Evolutionary conservation across 805 yeast species (phyloP).

Genomic region (Clavispora phyllophila): DNA sequence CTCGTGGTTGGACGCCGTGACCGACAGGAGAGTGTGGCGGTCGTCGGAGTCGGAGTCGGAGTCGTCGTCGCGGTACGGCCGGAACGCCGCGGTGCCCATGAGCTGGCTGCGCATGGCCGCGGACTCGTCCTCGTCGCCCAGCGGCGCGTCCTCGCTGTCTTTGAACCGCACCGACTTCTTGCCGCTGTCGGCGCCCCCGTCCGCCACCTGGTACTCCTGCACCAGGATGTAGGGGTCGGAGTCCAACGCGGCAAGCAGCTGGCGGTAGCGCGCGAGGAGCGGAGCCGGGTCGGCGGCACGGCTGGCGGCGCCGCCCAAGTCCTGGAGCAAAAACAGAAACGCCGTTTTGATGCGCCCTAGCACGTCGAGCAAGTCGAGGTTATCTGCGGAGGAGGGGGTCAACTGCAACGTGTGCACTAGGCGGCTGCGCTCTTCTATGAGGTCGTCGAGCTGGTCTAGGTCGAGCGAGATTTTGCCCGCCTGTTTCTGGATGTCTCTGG

Average conservation of each 20-base stretch:
- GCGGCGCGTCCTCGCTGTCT: slow-evolving; percentile 19
- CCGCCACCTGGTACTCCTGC: slow-evolving; percentile 21
- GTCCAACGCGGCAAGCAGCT: slow-evolving; percentile 12
- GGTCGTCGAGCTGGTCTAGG: slow-evolving; percentile 25
- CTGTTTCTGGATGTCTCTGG: slow-evolving; percentile 14
- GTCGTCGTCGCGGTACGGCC: slow-evolving; percentile 37
- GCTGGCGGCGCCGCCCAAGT: too few species aligned
- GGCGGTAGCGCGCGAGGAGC: slow-evolving; percentile 14
- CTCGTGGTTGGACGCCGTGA: slow-evolving; percentile 32
- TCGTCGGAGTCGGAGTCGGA: slow-evolving; percentile 12
- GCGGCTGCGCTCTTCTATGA: slow-evolving; percentile 30
- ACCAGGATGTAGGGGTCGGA: slow-evolving; percentile 27
- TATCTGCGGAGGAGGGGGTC: slow-evolving; percentile 36
- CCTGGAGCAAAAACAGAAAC: slow-evolving; percentile 26
- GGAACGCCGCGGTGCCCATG: slow-evolving; percentile 30
- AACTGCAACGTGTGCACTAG: slow-evolving; percentile 25
- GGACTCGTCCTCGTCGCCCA: slow-evolving; percentile 14
- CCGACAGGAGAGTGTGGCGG: slow-evolving; percentile 16
- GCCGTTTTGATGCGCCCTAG: slow-evolving; percentile 24
- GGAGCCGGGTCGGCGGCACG: too few species aligned
- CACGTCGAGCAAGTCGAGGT: slow-evolving; percentile 28
- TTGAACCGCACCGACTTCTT: slow-evolving; percentile 35
- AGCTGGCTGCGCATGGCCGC: slow-evolving; percentile 25
- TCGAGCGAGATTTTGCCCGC: slow-evolving; percentile 15
- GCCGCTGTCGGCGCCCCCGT: slow-evolving; percentile 5